These are phyloP conservation scores for Platanthera guangdongensis DNA, from an alignment of 106 monocot genomes.

Conservation along the genomic window DNA sequence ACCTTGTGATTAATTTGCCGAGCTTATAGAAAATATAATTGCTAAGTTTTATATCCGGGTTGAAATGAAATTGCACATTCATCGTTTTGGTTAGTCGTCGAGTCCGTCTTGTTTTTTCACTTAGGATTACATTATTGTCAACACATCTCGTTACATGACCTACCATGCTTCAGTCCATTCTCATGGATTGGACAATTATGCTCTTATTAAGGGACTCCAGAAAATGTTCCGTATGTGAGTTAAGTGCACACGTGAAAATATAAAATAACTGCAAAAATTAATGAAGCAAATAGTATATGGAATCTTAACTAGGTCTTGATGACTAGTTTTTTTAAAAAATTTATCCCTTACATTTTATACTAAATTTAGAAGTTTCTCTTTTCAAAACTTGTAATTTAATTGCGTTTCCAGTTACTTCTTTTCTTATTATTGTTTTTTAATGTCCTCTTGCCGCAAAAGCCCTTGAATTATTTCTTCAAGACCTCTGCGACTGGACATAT, in stretches of 20 bases:
- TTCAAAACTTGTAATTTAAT: not conserved
- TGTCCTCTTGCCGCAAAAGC: constrained; percentile 73
- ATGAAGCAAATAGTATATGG: not conserved
- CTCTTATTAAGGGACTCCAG: not conserved
- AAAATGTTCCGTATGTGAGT: not conserved
- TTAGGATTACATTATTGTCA: too few species aligned
- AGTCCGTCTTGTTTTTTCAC: too few species aligned
- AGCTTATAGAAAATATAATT: too few species aligned
- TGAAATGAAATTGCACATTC: too few species aligned
- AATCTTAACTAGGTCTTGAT: not conserved
- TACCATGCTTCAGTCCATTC: not conserved
- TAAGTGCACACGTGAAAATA: not conserved
- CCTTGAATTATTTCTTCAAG: constrained; percentile 93
- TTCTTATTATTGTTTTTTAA: not conserved
- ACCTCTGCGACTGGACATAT: constrained; percentile 93
- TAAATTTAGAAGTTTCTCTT: not conserved
- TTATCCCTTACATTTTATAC: too few species aligned
- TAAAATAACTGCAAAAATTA: not conserved
- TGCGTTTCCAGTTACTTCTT: not conserved
- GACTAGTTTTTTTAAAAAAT: too few species aligned
- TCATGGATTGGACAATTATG: not conserved
- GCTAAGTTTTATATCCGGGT: too few species aligned
- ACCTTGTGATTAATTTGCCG: too few species aligned
- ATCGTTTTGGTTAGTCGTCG: too few species aligned
- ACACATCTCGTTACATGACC: too few species aligned